These are phyloP conservation scores for Clonostachys rosea DNA, from an alignment of 2,329 filamentous ascomycete genomes.

Conservation along the genomic window DNA sequence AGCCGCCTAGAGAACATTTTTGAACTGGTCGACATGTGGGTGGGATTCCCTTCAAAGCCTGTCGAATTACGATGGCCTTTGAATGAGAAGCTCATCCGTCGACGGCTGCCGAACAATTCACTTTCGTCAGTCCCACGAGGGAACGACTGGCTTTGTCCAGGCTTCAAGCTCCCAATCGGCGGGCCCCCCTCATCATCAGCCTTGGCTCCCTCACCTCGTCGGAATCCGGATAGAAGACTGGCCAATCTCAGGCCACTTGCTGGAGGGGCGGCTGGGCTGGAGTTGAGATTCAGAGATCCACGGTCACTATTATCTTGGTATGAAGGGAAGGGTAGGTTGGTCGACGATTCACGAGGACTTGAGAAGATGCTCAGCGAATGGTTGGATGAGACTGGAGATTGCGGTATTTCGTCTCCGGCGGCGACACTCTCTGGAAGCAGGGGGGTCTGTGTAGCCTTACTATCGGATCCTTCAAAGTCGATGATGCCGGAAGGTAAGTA, in stretches of 20 bases:
- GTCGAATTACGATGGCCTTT: conserved; percentile 47
- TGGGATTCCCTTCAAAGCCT: conserved; percentile 33
- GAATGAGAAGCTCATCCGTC: conserved; percentile 57
- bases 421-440: conserved; percentile 22
- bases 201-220: conserved; percentile 60
- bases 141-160: conserved; percentile 73
- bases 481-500: conserved; percentile 66
- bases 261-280: conserved; percentile 31
- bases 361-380: conserved; percentile 53
- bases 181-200: conserved; percentile 46
- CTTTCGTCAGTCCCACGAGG: conserved; percentile 56
- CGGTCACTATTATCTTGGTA: conserved; percentile 42
- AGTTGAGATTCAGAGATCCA: conserved; percentile 28
- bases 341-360: conserved; percentile 57
- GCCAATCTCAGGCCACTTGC: conserved; percentile 30
- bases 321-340: conserved; percentile 50
- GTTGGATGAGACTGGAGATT: conserved; percentile 57
- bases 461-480: conserved; percentile 61
- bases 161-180: conserved; percentile 63
- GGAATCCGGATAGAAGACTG: conserved; percentile 53
- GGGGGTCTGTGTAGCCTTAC: conserved; percentile 23
- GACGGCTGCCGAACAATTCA: conserved; percentile 47
- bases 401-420: conserved; percentile 36
- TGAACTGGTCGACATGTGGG: conserved; percentile 21
- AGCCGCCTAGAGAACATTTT: conserved; percentile 24